These are phyloP conservation scores for Phoenix roebelenii DNA, from an alignment of 176 grass and related monocot species.

Conservation along the genomic window DNA sequence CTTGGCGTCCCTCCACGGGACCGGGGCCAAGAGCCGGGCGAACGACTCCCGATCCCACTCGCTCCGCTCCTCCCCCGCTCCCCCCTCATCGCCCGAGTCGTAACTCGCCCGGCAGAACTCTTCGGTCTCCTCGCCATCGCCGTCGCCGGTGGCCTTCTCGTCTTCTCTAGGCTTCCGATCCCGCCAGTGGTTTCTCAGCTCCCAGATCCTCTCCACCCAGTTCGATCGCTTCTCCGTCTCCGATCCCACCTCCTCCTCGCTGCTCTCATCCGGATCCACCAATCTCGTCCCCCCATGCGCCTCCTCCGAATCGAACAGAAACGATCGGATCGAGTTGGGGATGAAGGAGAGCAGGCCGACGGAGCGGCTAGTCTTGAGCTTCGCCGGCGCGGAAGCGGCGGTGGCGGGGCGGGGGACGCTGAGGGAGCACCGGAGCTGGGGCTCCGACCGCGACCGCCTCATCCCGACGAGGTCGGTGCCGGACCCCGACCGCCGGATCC, in stretches of 20 bases:
- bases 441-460: slow-evolving; percentile 58
- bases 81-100: slow-evolving; percentile 38
- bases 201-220: slow-evolving; percentile 68
- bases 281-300: slow-evolving; percentile 23
- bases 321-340: slow-evolving; percentile 20
- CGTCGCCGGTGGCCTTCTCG: slow-evolving; percentile 7
- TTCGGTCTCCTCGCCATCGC: slow-evolving; percentile 14
- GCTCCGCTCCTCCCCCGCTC: slow-evolving; percentile 10
- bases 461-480: slow-evolving; percentile 26
- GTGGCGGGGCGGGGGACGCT: slow-evolving; percentile 46
- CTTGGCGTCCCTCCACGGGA: slow-evolving; percentile 45
- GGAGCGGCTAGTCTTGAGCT: slow-evolving; percentile 59
- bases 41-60: slow-evolving; percentile 76
- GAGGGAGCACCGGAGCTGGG: slow-evolving; percentile 46
- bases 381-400: slow-evolving; percentile 26
- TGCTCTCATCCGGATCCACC: slow-evolving; percentile 24
- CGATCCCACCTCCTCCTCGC: slow-evolving; percentile 19
- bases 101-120: slow-evolving; percentile 61
- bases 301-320: slow-evolving; percentile 23
- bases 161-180: slow-evolving; percentile 7
- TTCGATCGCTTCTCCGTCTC: slow-evolving; percentile 27
- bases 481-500: neutral
- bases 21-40: slow-evolving; percentile 49
- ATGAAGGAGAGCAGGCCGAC: slow-evolving; percentile 51
- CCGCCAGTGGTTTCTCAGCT: slow-evolving; percentile 39